Evolutionary conservation across 2,329 filamentous ascomycete species (phyloP), one percentile per base, ranked within the genome.

Genomic region (Lachnellula subtilissima): DNA sequence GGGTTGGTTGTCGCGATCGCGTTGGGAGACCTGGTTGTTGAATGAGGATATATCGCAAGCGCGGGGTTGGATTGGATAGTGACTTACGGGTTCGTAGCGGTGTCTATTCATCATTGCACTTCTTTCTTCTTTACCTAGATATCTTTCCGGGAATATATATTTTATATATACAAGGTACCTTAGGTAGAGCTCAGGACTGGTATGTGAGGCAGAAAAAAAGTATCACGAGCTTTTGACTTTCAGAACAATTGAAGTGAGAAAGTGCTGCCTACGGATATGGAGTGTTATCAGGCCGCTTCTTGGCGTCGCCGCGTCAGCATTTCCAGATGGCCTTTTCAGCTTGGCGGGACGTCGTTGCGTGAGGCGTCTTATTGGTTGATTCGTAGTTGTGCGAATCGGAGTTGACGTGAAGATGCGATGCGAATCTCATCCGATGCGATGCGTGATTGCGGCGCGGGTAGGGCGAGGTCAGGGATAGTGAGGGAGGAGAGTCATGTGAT

Each of bases 11-110:
- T 43, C 52, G 48, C 8, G 28, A 9, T 61, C 58, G 45, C 57
- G 54, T 54, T 66, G 62, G 8, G 64, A 53, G 9, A 67, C 53
- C 65, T 67, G 35, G 15, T 11, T 17, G n/a, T 35, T 32, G 23
- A 19, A 49, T 49, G 32, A 37, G 47, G 11, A 17, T 35, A 11
- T 35, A 11, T 11, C 32, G 28, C n/a, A 49, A 19, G 15, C 9
- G 52, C 50, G 55, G 48, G 54, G 39, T 43, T 25, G 17, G 15
- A 37, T 32, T 4, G 28, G 8, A 32, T 32, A 32, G 28, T 15
- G 7, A 62, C 63, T 53, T 56, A 66, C 65, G 5, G 60, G 52
- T 48, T 67, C 63, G 50, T 66, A 67, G 37, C 64, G 56, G 40
- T 60, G 51, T 3, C 64, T 57, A 59, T 48, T 65, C 65, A 67